Conservation (phyloP, 345 rosid species). For the Zanthoxylum bungeanum region DNA sequence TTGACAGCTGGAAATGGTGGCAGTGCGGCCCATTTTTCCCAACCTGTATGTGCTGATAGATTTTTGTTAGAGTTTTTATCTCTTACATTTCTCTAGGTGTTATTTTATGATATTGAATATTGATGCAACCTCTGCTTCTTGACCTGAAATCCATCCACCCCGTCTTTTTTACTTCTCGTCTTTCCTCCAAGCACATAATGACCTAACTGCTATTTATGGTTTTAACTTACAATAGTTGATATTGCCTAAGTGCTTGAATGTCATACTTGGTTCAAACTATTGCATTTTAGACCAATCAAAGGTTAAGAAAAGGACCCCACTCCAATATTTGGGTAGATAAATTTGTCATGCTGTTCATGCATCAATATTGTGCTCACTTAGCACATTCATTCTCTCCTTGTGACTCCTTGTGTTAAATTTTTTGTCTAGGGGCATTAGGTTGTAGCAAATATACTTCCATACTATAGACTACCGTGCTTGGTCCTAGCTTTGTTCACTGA, state of each 20-base stretch:
- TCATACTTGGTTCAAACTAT: neutral
- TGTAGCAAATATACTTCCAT: neutral
- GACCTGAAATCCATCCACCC: neutral
- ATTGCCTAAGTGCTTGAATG: neutral
- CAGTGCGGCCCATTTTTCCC: conserved; percentile 42
- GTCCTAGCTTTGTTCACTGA: neutral
- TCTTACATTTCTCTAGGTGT: neutral
- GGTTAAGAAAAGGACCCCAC: neutral
- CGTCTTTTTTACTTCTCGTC: neutral
- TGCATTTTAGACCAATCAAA: neutral
- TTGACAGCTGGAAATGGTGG: conserved; percentile 46
- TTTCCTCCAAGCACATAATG: neutral
- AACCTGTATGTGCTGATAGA: conserved; percentile 51
- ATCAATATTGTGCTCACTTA: neutral
- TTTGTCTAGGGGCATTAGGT: neutral
- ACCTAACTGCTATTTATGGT: neutral
- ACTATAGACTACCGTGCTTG: neutral
- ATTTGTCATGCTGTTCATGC: neutral
- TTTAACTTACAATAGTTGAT: neutral
- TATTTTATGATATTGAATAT: neutral
- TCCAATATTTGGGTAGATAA: neutral
- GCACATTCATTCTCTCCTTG: neutral
- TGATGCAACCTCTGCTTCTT: neutral
- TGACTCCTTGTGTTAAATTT: neutral
- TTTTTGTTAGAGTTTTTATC: neutral